Conservation (phyloP, 2,329 filamentous ascomycete species). For the Colletotrichum chrysophilum region DNA sequence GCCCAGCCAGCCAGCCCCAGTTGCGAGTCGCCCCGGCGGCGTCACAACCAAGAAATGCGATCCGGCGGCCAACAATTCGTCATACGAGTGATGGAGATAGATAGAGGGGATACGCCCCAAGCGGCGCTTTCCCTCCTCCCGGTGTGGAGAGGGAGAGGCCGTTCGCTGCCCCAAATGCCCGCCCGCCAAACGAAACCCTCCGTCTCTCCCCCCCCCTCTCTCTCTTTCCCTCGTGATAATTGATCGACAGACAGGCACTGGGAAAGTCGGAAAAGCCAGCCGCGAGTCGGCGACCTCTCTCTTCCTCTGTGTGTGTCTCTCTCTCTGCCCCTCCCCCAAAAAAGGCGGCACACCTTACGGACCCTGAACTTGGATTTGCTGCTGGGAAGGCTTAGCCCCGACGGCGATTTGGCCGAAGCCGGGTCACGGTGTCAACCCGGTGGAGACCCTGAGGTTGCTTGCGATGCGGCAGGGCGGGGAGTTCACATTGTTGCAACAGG, state of each 20-base stretch:
- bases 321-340: not conserved
- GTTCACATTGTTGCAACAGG: not conserved
- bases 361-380: not conserved
- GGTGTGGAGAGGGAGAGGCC: not conserved
- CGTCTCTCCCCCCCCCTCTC: not conserved
- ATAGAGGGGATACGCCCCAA: not conserved
- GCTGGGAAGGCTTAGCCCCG: not conserved
- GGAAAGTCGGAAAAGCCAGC: not conserved
- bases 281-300: not conserved
- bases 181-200: not conserved
- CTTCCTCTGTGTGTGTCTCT: not conserved
- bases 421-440: not conserved
- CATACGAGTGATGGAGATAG: not conserved
- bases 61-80: not conserved
- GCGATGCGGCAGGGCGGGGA: conserved; percentile 10
- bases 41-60: not conserved
- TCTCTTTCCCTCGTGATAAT: not conserved
- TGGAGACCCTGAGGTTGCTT: not conserved
- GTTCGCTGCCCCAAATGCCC: not conserved
- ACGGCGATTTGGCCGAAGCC: not conserved
- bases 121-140: not conserved
- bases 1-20: not conserved
- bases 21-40: not conserved
- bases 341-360: not conserved
- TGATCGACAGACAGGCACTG: not conserved